phyloP scores from a whole-genome alignment of 2,329 filamentous ascomycete species.

The Periglandula ipomoeae region DNA sequence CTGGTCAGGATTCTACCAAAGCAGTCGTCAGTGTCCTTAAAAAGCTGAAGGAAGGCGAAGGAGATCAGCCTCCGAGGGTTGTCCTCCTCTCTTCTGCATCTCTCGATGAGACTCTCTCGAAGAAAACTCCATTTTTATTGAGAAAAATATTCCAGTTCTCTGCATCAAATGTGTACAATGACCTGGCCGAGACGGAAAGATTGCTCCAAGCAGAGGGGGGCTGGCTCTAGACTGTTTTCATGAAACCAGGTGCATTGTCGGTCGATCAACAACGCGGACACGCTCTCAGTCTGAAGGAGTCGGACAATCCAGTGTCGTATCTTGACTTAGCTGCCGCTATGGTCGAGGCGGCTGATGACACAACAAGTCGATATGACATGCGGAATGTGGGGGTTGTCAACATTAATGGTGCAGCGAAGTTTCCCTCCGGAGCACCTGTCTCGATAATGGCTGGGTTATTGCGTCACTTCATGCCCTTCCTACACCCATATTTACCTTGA shows the following conservation, averaged over 20 bases:
- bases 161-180: conserved; percentile 16
- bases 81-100: conserved; percentile 34
- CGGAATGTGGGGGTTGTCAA: conserved; percentile 11
- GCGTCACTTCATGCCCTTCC: background rate
- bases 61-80: conserved; percentile 24
- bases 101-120: conserved; percentile 28
- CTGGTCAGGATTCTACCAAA: conserved; percentile 26
- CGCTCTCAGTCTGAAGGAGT: conserved; percentile 24
- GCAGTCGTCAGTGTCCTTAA: conserved; percentile 23
- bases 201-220: conserved; percentile 25
- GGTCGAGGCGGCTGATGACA: conserved; percentile 34
- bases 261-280: conserved; percentile 26
- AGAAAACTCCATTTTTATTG: conserved; percentile 18
- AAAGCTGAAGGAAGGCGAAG: conserved; percentile 1
- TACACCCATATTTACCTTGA: conserved; percentile 1
- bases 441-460: background rate
- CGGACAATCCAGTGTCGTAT: conserved; percentile 26
- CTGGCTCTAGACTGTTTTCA: conserved; percentile 30
- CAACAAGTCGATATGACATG: conserved; percentile 16
- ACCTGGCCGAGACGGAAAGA: conserved; percentile 22
- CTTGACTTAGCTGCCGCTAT: conserved; percentile 26
- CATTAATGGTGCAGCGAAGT: background rate
- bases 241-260: conserved; percentile 26
- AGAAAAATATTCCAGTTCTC: conserved; percentile 20
- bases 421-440: background rate